phyloP scores from a whole-genome alignment of 177 flowering plant genomes.

The Vitis hybrid region DNA sequence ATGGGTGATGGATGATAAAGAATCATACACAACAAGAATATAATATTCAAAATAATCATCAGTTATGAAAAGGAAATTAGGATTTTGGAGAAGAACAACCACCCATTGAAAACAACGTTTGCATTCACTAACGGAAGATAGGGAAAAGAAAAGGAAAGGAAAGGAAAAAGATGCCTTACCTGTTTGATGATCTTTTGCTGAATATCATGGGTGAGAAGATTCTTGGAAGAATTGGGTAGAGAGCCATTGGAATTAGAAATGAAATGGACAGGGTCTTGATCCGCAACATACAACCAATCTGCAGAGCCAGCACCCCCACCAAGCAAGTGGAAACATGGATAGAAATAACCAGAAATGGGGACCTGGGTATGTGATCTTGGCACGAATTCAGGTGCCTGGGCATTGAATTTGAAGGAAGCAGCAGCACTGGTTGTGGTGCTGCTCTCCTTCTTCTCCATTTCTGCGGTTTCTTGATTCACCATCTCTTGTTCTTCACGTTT shows the following conservation, averaged over 20 bases:
- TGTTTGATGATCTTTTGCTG: slow-evolving; percentile 72
- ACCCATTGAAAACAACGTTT: too few relatives aligned
- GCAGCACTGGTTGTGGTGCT: slow-evolving; percentile 1
- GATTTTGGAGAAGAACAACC: too few relatives aligned
- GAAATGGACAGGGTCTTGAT: slow-evolving; percentile 48
- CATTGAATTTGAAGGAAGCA: slow-evolving; percentile 75
- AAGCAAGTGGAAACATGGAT: slow-evolving; percentile 63
- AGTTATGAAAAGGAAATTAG: too few relatives aligned
- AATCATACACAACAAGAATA: too few relatives aligned
- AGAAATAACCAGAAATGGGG: slow-evolving; percentile 58
- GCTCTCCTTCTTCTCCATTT: slow-evolving; percentile 17
- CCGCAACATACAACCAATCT: slow-evolving; percentile 66
- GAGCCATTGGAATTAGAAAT: slow-evolving; percentile 27
- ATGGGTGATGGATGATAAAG: too few relatives aligned
- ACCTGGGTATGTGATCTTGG: slow-evolving; percentile 65
- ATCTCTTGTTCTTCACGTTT: slow-evolving; percentile 18
- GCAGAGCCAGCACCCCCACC: slow-evolving; percentile 38
- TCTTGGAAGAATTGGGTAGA: slow-evolving; percentile 38
- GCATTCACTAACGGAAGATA: too few relatives aligned
- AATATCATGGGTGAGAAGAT: slow-evolving; percentile 59
- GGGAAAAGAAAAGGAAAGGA: too few relatives aligned
- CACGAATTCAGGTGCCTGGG: slow-evolving; percentile 86
- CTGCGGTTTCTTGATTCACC: slow-evolving; percentile 22
- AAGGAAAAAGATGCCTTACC: slow-evolving; percentile 32
- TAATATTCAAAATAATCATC: too few relatives aligned